Base-by-base conservation (phyloP, 495 filamentous ascomycete species). In the Bacidia rubella region DNA sequence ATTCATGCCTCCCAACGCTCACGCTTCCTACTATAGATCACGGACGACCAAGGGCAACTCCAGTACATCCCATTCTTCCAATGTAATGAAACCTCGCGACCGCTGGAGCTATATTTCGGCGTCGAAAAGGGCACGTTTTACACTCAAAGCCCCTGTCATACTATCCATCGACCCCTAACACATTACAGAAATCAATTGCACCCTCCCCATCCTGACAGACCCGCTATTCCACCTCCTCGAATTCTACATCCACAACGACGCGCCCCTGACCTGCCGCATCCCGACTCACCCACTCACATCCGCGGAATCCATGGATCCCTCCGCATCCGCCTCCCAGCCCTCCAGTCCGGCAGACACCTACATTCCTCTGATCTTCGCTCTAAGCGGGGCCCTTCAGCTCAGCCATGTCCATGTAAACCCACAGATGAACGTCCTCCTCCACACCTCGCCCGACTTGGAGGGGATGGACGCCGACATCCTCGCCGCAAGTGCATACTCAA, bases 241-340 rank as follows among this genome's bases (percentile, higher is more conserved):
- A 70, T 96, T 95, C 77, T 97, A 96, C 77, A 82, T 97, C 60
- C 92, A 97, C 74, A 87, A 83, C 70, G 92, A 98, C 66, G 87
- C 86, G 11, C 92, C 92, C 25, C 76, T 98, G 43, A 82, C 87
- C 45, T 98, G 92, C 68, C 90, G 92, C 54, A 77, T 97, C 1
- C 90, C 90, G 39, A 81, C 87, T 10, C 80, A 78, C 4, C 90
- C 90, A 0, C 69, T 82, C 3, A 60, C 61, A 12, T 49, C 62
- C 25, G 48, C 57, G 19, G 41, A 49, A 23, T 35, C 47, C 25
- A 29, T 50, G 25, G 27, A 50, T 19, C 32, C 29, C 12, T 60
- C 65, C 22, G 53, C 54, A n/a, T 49, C 57, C 12, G 54, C 62
- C 45, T 58, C 59, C 44, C 42, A 54, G 43, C 26, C 54, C 24